These are phyloP conservation scores for Glycine tomentella DNA, from an alignment of 306 rosid species.

Conservation along the genomic window DNA sequence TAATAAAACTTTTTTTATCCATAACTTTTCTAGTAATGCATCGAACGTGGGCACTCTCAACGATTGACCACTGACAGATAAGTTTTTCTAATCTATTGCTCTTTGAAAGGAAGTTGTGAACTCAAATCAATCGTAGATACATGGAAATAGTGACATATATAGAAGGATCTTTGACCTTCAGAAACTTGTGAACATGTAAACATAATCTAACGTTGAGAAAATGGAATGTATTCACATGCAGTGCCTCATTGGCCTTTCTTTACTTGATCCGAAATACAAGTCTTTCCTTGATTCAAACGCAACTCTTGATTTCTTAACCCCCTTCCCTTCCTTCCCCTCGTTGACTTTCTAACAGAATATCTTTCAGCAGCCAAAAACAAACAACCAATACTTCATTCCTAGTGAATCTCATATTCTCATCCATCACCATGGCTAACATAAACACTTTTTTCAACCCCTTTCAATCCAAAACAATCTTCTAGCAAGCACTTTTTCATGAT, in stretches of 20 bases:
- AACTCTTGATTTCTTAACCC: slow-evolving; percentile 30
- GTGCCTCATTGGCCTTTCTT: slow-evolving; percentile 38
- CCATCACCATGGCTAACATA: slow-evolving; percentile 54
- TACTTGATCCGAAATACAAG: slow-evolving; percentile 53
- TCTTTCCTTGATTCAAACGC: slow-evolving; percentile 56
- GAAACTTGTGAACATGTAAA: slow-evolving; percentile 44
- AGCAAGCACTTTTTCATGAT: background rate
- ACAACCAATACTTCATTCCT: slow-evolving; percentile 24
- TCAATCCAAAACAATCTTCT: slow-evolving; percentile 16
- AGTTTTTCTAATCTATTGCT: slow-evolving; percentile 31
- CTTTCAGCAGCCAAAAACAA: slow-evolving; percentile 33
- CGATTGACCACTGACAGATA: slow-evolving; percentile 27
- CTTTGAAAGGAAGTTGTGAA: slow-evolving; percentile 39
- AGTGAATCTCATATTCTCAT: background rate
- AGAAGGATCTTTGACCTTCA: slow-evolving; percentile 59
- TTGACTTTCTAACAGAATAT: slow-evolving; percentile 61
- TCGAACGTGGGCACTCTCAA: slow-evolving; percentile 57
- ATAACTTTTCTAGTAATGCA: slow-evolving; percentile 46
- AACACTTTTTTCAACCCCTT: slow-evolving; percentile 32
- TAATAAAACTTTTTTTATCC: background rate
- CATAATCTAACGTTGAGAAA: slow-evolving; percentile 48
- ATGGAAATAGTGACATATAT: slow-evolving; percentile 2
- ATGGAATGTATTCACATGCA: slow-evolving; percentile 59
- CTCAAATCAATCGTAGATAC: slow-evolving; percentile 7
- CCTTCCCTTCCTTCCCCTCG: slow-evolving; percentile 15